Evolutionary conservation across 768 basidiomycete species (phyloP), one percentile per base, ranked within the genome.

Genomic region (Lactarius psammicola): DNA sequence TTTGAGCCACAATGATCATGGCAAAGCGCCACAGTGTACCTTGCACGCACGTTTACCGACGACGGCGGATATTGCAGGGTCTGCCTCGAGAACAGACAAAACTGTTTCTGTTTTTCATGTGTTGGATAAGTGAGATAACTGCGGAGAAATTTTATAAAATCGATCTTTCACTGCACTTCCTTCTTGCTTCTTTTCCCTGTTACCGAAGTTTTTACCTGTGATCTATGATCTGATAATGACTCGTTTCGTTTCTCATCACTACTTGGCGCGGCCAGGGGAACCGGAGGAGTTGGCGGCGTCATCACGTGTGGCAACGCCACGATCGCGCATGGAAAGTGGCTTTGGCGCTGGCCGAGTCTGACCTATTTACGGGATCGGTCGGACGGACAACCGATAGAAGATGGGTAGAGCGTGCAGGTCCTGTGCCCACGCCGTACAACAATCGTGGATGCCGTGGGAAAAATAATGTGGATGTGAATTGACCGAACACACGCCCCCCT

Each of bases 11-110:
- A 28, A 26, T 53, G 28, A 51, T 58, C 49, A 17, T 51, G 49
- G 23, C 23, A 26, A 26, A 13, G 28, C 57, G 57, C 56, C 64
- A 49, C 33, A 33, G 8, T 44, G n/a, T 55, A n/a, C 34, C 20
- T 58, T 62, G 34, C 40, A 33, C 61, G 42, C 61, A 62, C 61
- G 61, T 62, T 62, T 31, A 17, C 42, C 36, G 17, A 34, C n/a
- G 44, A 34, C 9, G 28, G 20, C 17, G 28, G 15, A 13, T 15
- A 2, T 33, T 26, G 10, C 34, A 38, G 26, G 9, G 20, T 26
- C 6, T 58, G 40, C 40, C 33, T 65, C 64, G 7, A 17, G 42
- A 34, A 36, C 53, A 60, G 64, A 65, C 42, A 34, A 26, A 36
- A 5, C 59, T 34, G 4, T 23, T 65, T 65, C 28, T 11, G 46